A percentile compares a stretch with the other conserved stretches of the same genome.
Conservation (phyloP, 148 eudicot species). For the Gaultheria prostrata region DNA sequence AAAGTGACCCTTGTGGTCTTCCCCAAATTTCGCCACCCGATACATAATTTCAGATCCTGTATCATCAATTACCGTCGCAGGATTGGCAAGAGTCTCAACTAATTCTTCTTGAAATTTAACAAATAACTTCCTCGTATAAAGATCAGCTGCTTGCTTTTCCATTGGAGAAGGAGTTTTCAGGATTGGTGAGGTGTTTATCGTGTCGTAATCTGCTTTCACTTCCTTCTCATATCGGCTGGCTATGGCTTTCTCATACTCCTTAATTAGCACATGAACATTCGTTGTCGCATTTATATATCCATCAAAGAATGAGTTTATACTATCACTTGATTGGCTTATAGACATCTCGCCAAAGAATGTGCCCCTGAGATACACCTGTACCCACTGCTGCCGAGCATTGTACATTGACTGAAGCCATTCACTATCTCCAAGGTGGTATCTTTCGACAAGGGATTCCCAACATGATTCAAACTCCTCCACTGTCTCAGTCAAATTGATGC, state of each 20-base stretch:
- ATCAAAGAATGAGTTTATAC: conserved; percentile 34
- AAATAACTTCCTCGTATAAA: conserved; percentile 37
- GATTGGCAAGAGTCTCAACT: conserved; percentile 37
- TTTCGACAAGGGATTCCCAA: conserved; percentile 33
- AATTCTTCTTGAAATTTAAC: conserved; percentile 40
- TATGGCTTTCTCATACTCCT: conserved; percentile 40
- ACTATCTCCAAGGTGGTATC: conserved; percentile 27
- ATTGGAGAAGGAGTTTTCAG: conserved; percentile 49
- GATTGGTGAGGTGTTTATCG: conserved; percentile 29
- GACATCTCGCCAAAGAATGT: conserved; percentile 39
- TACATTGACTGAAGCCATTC: conserved; percentile 47
- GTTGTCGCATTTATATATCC: conserved; percentile 38
- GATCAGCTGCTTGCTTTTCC: conserved; percentile 44
- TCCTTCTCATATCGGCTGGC: conserved; percentile 35
- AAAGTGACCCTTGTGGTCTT: conserved; percentile 32
- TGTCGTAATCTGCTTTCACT: conserved; percentile 36
- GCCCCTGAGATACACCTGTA: conserved; percentile 36
- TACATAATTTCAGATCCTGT: conserved; percentile 24
- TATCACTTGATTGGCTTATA: conserved; percentile 24
- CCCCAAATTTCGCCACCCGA: conserved; percentile 39
- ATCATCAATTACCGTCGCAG: conserved; percentile 33
- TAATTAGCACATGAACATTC: conserved; percentile 27
- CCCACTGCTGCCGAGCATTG: conserved; percentile 40
- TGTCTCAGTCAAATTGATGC: conserved; percentile 38
- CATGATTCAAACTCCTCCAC: conserved; percentile 40